Evolutionary conservation across 116 monocot species (phyloP).

Genomic region (Phalaenopsis hybrid): DNA sequence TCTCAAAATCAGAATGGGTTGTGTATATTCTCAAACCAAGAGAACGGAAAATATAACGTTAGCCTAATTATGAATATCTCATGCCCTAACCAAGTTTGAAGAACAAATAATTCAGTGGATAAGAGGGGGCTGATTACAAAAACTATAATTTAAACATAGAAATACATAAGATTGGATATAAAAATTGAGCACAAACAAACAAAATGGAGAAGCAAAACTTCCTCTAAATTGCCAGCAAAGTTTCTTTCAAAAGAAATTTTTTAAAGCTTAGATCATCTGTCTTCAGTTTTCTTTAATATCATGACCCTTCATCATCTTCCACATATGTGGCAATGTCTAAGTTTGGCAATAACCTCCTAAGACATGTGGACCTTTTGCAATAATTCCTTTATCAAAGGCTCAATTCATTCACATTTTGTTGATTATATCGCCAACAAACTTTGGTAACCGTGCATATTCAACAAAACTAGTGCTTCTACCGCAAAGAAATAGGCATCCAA

Average conservation of each 20-base stretch:
- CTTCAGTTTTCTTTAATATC: not conserved
- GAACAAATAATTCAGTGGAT: no score
- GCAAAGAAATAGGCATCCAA: not conserved
- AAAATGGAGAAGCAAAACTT: not conserved
- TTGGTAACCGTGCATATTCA: not conserved
- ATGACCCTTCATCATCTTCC: not conserved
- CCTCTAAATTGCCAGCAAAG: no score
- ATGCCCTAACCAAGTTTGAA: no score
- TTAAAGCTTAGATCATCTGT: not conserved
- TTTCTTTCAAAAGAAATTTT: no score
- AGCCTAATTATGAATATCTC: no score
- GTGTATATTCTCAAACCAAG: no score
- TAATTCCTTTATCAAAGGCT: not conserved
- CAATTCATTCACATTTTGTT: not conserved
- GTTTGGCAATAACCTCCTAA: not conserved
- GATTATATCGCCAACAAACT: not conserved
- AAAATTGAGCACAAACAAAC: not conserved
- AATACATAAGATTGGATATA: not conserved
- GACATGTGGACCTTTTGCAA: not conserved
- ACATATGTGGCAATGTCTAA: not conserved
- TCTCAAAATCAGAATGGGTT: no score
- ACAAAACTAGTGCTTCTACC: not conserved
- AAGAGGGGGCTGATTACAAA: no score
- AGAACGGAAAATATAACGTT: no score
- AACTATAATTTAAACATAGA: not conserved